Conservation (phyloP, 768 basidiomycete genomes). For the Lentinula boryana region DNA sequence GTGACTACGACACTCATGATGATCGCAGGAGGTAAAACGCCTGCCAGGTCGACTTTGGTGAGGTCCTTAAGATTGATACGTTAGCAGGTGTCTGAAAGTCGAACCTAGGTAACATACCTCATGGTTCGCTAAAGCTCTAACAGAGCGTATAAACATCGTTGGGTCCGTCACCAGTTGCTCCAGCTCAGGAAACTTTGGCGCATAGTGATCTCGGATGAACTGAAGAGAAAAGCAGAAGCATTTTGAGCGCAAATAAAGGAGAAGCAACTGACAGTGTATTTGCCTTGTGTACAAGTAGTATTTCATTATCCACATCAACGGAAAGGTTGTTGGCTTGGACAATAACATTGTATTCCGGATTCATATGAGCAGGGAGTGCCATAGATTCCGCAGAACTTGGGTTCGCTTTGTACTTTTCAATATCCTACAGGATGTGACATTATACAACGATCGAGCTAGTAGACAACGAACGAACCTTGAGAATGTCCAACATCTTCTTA, state of each 20-base stretch:
- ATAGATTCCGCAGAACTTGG: slow-evolving; percentile 79
- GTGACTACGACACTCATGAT: slow-evolving; percentile 97
- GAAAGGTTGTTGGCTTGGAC: slow-evolving; percentile 97
- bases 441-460: neutral
- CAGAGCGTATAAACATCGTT: slow-evolving; percentile 86
- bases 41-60: slow-evolving; percentile 77
- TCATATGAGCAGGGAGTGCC: slow-evolving; percentile 75
- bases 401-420: slow-evolving; percentile 76
- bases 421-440: slow-evolving; percentile 51
- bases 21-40: slow-evolving; percentile 79
- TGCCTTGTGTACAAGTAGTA: slow-evolving; percentile 93
- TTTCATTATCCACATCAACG: slow-evolving; percentile 98
- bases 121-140: slow-evolving; percentile 80
- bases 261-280: slow-evolving; percentile 11
- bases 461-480: slow-evolving; percentile 47
- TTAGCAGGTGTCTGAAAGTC: neutral
- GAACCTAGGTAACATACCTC: slow-evolving; percentile 38
- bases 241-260: slow-evolving; percentile 10
- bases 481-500: slow-evolving; percentile 81
- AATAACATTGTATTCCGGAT: slow-evolving; percentile 94
- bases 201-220: slow-evolving; percentile 98
- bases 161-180: slow-evolving; percentile 94
- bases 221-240: slow-evolving; percentile 22
- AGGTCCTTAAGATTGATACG: slow-evolving; percentile 50
- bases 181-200: slow-evolving; percentile 91